Evolutionary conservation across 164 flowering plant genomes (phyloP).

Genomic region (Magnolia sinica): DNA sequence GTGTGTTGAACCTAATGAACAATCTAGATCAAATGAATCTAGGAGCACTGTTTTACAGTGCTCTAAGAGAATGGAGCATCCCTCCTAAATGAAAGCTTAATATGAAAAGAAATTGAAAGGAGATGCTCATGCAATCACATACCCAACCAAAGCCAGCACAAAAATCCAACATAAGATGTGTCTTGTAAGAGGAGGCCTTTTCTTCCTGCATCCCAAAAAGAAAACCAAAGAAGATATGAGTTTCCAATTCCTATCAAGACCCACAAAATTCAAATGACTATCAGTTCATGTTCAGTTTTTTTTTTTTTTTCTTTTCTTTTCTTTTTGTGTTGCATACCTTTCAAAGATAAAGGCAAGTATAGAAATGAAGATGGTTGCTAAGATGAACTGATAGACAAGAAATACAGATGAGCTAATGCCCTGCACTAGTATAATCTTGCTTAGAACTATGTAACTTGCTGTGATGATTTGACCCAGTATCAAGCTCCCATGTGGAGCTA

Average conservation of each 20-base stretch:
- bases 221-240: neutral
- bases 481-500: constrained; percentile 1
- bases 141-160: constrained; percentile 10
- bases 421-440: constrained; percentile 2
- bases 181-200: constrained; percentile 9
- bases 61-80: too few species aligned
- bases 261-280: neutral
- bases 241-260: neutral
- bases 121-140: neutral
- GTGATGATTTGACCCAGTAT: neutral
- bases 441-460: constrained; percentile 8
- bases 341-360: constrained; percentile 5
- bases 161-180: constrained; percentile 4
- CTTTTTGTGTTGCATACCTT: neutral
- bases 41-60: too few species aligned
- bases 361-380: constrained; percentile 8
- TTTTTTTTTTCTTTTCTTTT: too few species aligned
- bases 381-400: constrained; percentile 6
- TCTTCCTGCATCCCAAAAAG: constrained; percentile 1
- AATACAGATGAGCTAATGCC: constrained; percentile 10
- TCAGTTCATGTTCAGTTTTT: too few species aligned
- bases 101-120: too few species aligned
- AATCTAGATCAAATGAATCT: too few species aligned
- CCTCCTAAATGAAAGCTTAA: too few species aligned
- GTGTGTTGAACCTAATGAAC: too few species aligned